These are phyloP conservation scores for Trichosporon sp. DNA, from an alignment of 1,284 basidiomycete genomes.

Conservation along the genomic window DNA sequence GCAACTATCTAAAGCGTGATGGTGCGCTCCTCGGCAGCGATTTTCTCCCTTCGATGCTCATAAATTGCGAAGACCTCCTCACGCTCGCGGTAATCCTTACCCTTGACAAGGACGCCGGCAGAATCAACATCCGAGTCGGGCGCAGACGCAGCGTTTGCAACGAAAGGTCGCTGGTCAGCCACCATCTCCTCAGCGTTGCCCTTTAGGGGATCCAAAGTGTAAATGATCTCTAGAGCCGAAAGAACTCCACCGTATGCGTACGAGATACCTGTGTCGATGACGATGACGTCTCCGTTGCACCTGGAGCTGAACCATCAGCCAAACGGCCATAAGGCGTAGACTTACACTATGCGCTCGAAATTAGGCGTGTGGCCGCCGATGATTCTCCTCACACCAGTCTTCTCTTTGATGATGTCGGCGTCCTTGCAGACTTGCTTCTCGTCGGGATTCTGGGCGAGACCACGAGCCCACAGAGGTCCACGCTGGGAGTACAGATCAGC, in stretches of 20 bases:
- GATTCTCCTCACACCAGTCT: constrained; percentile 73
- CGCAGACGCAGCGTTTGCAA: neutral
- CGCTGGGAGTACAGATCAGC: constrained; percentile 63
- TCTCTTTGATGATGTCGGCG: constrained; percentile 63
- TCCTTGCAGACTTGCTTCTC: constrained; percentile 59
- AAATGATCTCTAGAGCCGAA: constrained; percentile 77
- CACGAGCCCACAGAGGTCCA: constrained; percentile 85
- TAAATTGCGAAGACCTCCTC: constrained; percentile 78
- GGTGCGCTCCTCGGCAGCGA: constrained; percentile 33
- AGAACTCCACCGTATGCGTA: constrained; percentile 87
- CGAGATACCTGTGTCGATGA: constrained; percentile 89
- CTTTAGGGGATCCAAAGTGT: constrained; percentile 54
- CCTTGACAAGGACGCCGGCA: neutral
- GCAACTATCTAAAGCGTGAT: neutral
- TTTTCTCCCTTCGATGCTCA: constrained; percentile 30
- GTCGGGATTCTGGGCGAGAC: constrained; percentile 58
- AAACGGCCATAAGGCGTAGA: too few relatives aligned
- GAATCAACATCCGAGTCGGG: neutral
- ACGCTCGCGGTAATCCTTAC: constrained; percentile 60
- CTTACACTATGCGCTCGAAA: constrained; percentile 64
- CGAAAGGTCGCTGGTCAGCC: neutral
- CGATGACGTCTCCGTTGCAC: constrained; percentile 78
- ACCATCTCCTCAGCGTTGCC: constrained; percentile 1
- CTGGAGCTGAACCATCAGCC: constrained; percentile 51
- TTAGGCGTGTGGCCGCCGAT: constrained; percentile 91